Evolutionary conservation across 495 filamentous ascomycete species (phyloP).

Genomic region (Apodospora peruviana): DNA sequence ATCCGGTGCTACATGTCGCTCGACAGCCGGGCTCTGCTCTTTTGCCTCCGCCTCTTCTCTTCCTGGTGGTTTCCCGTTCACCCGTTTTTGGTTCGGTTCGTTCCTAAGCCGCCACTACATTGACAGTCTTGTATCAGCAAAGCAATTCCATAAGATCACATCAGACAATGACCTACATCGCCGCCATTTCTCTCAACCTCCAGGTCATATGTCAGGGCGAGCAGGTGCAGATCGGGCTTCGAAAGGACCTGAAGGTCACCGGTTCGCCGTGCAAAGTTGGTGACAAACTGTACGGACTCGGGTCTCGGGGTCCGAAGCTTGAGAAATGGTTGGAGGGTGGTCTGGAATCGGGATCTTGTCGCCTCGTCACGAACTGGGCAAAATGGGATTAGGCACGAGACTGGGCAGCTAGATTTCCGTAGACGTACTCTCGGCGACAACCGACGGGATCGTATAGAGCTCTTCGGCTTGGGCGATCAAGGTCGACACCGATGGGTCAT

Average conservation of each 20-base stretch:
- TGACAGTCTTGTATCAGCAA: background rate
- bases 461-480: constrained; percentile 69
- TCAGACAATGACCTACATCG: constrained; percentile 20
- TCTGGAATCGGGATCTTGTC: constrained; percentile 73
- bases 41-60: constrained; percentile 9
- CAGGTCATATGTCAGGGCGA: constrained; percentile 88
- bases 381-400: too few relatives aligned
- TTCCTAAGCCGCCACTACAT: constrained; percentile 68
- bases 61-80: constrained; percentile 65
- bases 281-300: constrained; percentile 70
- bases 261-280: constrained; percentile 80
- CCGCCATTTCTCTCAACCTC: constrained; percentile 80
- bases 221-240: constrained; percentile 77
- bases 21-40: constrained; percentile 2
- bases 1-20: constrained; percentile 1
- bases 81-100: constrained; percentile 66
- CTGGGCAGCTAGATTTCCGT: too few relatives aligned
- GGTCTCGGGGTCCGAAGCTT: constrained; percentile 67
- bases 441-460: constrained; percentile 78
- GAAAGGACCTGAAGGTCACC: constrained; percentile 86
- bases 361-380: constrained; percentile 55
- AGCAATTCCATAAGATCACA: too few relatives aligned
- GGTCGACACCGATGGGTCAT: constrained; percentile 73
- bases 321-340: constrained; percentile 76
- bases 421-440: constrained; percentile 76